Base-by-base conservation (phyloP, 2,329 filamentous ascomycete species). In the Endothia cerciana region DNA sequence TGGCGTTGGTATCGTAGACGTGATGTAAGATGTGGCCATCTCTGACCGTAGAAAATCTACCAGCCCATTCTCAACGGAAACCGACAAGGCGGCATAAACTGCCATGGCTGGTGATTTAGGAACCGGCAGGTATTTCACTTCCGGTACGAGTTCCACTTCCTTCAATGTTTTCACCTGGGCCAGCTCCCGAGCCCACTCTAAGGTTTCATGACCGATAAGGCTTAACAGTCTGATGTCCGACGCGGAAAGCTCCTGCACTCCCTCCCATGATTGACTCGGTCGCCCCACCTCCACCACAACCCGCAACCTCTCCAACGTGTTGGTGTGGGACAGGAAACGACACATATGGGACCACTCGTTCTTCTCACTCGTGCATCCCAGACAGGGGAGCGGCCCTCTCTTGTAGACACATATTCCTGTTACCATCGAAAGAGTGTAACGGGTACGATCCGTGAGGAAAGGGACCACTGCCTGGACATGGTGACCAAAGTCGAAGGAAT, bases 401-500 rank as follows among this genome's bases (percentile, higher is more conserved):
- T 89, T 89, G 30, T 84, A 82, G 25, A 90, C 70, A 15, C 80
- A 79, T 13, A 90, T 75, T 43, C 80, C 78, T 38, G 78, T 77
- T 66, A 89, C 75, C 57, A 83, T 76, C 11, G 74, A 73, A 41
- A 83, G 79, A 2, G 83, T 81, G 22, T 74, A 70, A 1, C 81
- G 78, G 2, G 83, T 85, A 41, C 88, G 79, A 72, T 89, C 86
- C 40, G 78, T 77, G 47, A 90, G 77, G 51, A 70, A 89, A 0
- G 87, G 85, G 0, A 83, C 80, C 6, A 87, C 80, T 19, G 87
- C 85, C 74, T 89, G 87, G 69, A 89, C 79, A 74, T 86, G 80
- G 58, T 80, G 80, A 68, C 83, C 83, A 73, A 90, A 90, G 71
- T 85, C 82, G 73, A 89, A 89, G 0, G 78, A 77, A 72, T 88